Conservation (phyloP, 2,329 filamentous ascomycete species). For the Elsinoe perseae region DNA sequence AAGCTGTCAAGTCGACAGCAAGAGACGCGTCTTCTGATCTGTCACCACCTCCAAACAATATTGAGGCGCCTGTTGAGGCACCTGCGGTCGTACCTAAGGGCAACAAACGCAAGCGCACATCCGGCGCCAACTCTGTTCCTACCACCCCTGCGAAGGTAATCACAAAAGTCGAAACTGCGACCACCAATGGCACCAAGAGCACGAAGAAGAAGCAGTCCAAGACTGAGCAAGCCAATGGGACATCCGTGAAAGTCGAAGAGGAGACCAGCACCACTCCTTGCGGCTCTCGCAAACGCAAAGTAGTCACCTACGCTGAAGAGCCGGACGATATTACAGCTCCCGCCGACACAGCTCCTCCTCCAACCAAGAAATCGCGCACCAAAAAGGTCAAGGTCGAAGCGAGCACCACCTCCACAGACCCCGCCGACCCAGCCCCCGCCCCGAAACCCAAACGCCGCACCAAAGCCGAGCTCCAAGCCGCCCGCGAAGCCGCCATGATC, state of each 20-base stretch:
- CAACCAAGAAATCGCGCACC: slow-evolving; percentile 2
- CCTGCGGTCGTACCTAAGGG: not conserved
- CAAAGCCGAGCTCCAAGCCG: slow-evolving; percentile 49
- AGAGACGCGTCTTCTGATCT: slow-evolving; percentile 16
- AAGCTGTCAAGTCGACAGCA: not conserved
- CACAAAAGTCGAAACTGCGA: slow-evolving; percentile 11
- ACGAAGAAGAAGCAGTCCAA: not conserved
- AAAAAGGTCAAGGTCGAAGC: slow-evolving; percentile 18
- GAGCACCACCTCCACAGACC: not conserved
- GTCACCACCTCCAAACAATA: slow-evolving; percentile 10
- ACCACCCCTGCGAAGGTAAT: slow-evolving; percentile 2
- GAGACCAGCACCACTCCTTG: slow-evolving; percentile 16
- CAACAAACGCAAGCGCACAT: slow-evolving; percentile 14
- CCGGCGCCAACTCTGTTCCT: not conserved
- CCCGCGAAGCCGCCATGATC: slow-evolving; percentile 49
- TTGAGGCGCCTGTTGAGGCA: not conserved
- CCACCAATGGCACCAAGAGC: not conserved
- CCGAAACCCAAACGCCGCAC: slow-evolving; percentile 47
- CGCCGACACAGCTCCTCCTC: not conserved
- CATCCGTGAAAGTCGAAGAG: slow-evolving; percentile 10
- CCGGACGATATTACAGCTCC: slow-evolving; percentile 9
- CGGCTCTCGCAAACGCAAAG: slow-evolving; percentile 18
- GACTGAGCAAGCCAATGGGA: slow-evolving; percentile 8
- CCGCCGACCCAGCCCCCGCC: slow-evolving; percentile 17
- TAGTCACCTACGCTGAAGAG: slow-evolving; percentile 11